Percentiles rank a stretch among this genome's conserved stretches.
phyloP scores from a whole-genome alignment of 306 rosid genomes.

The Coriaria nepalensis region DNA sequence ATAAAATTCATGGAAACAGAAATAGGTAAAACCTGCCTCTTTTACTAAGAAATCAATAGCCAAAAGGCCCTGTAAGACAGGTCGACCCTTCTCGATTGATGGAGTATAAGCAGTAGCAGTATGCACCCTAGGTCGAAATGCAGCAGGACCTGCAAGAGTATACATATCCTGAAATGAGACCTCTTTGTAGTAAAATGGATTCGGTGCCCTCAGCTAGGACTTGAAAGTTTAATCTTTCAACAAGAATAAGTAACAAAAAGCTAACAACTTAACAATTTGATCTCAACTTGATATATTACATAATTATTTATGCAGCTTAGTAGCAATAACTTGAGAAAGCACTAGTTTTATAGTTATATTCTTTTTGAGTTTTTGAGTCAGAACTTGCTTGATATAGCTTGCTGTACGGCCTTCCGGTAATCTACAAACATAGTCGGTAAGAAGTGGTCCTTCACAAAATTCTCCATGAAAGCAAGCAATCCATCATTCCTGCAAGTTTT shows the following conservation, averaged over 20 bases:
- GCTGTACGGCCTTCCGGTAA: conserved; percentile 96
- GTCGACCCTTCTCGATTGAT: conserved; percentile 87
- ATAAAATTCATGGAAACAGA: not conserved
- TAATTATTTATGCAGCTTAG: no score
- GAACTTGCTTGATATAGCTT: conserved; percentile 98
- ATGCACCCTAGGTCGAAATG: conserved; percentile 96
- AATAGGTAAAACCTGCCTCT: conserved; percentile 49
- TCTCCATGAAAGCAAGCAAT: conserved; percentile 87
- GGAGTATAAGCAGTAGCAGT: conserved; percentile 58
- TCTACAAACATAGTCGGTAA: conserved; percentile 97
- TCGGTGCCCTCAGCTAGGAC: not conserved
- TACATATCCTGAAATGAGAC: conserved; percentile 12
- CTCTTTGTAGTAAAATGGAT: not conserved
- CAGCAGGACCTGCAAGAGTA: conserved; percentile 81
- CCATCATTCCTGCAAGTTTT: conserved; percentile 82
- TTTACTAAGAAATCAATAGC: conserved; percentile 87
- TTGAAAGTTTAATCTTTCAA: no score
- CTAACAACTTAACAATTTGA: no score
- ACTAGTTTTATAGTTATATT: no score
- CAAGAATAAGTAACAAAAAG: no score
- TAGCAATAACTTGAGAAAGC: no score
- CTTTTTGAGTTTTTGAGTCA: not conserved
- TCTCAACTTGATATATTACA: no score
- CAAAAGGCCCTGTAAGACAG: conserved; percentile 89
- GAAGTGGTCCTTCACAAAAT: conserved; percentile 95